These are phyloP conservation scores for Pugionium dolabratum DNA, from an alignment of 345 rosid genomes.

Conservation along the genomic window DNA sequence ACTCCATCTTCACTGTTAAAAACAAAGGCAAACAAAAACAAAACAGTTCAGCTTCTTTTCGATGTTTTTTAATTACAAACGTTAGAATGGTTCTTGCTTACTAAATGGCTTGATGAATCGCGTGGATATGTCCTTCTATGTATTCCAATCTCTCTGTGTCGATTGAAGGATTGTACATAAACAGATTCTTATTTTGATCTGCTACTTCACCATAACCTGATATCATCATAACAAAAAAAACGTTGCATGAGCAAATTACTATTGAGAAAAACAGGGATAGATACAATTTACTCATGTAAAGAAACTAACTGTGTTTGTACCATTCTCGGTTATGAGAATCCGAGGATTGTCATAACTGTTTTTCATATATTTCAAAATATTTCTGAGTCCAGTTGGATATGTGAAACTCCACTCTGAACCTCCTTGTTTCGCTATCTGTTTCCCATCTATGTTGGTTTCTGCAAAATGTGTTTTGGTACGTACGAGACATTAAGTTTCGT, in stretches of 20 bases:
- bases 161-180: conserved; percentile 40
- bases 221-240: conserved; percentile 11
- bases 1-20: conserved; percentile 53
- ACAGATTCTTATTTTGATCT: conserved; percentile 25
- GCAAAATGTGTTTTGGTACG: conserved; percentile 16
- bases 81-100: conserved; percentile 28
- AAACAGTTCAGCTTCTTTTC: too few species aligned
- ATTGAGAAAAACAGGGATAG: not conserved
- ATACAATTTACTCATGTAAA: too few species aligned
- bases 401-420: conserved; percentile 47
- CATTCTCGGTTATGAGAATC: conserved; percentile 37
- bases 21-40: too few species aligned
- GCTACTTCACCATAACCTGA: conserved; percentile 42
- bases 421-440: conserved; percentile 42
- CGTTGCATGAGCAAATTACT: conserved; percentile 7
- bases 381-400: conserved; percentile 42
- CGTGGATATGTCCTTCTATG: conserved; percentile 41
- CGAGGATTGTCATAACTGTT: conserved; percentile 35
- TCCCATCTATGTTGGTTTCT: conserved; percentile 43
- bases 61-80: too few species aligned
- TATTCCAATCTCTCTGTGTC: conserved; percentile 40
- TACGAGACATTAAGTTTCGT: too few species aligned
- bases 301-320: too few species aligned
- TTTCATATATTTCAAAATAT: conserved; percentile 39
- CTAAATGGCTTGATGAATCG: conserved; percentile 41